Evolutionary conservation across 2,329 filamentous ascomycete genomes (phyloP).

Genomic region (Trichoderma koningiopsis): DNA sequence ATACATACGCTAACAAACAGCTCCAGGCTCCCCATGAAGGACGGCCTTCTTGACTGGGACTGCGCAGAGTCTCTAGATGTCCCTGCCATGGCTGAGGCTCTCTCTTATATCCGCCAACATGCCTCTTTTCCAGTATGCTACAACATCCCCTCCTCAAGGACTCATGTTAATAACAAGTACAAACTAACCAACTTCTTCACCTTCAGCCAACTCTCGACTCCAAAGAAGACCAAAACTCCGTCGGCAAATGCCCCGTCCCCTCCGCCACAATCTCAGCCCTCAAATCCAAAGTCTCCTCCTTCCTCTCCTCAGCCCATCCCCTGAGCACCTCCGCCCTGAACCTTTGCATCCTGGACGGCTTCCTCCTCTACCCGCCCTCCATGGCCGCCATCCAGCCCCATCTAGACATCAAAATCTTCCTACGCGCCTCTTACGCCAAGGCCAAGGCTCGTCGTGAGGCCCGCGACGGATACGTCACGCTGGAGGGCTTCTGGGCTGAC

Average conservation of each 20-base stretch:
- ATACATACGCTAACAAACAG: neutral
- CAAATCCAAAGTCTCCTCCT: conserved; percentile 50
- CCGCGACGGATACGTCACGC: conserved; percentile 74
- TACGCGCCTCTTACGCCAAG: conserved; percentile 66
- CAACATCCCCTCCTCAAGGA: neutral
- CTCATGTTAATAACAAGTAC: no score
- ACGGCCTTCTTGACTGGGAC: conserved; percentile 85
- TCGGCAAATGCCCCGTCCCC: conserved; percentile 57
- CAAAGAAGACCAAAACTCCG: conserved; percentile 62
- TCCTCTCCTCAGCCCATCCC: conserved; percentile 49
- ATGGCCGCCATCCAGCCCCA: conserved; percentile 58
- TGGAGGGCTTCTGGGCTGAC: conserved; percentile 93
- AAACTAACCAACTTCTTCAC: neutral
- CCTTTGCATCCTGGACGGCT: conserved; percentile 82
- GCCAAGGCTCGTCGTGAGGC: conserved; percentile 68
- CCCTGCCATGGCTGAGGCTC: conserved; percentile 63
- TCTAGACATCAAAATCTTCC: conserved; percentile 77
- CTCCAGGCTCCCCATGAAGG: conserved; percentile 54
- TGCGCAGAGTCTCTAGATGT: conserved; percentile 79
- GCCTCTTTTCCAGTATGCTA: conserved; percentile 64
- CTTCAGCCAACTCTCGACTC: conserved; percentile 38
- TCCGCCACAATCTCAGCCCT: conserved; percentile 49
- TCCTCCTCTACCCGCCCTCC: conserved; percentile 71
- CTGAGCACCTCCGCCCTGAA: conserved; percentile 39
- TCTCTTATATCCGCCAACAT: conserved; percentile 69